Conservation (phyloP, 108 stramenopile genomes). For the Skeletonema grethae region DNA sequence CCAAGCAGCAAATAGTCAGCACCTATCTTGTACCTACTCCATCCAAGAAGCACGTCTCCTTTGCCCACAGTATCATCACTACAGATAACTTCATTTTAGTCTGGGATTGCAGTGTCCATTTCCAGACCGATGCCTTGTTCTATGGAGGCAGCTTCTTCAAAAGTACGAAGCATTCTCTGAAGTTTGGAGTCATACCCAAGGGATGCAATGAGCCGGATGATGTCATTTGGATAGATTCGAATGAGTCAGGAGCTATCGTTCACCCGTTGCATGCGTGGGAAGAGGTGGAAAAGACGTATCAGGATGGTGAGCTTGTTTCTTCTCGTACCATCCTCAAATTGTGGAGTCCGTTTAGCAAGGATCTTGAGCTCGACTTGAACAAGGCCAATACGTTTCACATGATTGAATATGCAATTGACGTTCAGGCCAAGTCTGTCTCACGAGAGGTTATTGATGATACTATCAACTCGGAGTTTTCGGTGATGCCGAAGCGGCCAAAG, state of each 20-base stretch:
- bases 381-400: constrained; percentile 45
- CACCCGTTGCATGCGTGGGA: constrained; percentile 58
- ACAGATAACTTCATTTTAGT: constrained; percentile 47
- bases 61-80: constrained; percentile 45
- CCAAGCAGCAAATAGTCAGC: constrained; percentile 18
- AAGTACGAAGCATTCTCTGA: constrained; percentile 22
- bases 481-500: constrained; percentile 30
- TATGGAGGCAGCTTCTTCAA: constrained; percentile 43
- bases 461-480: constrained; percentile 39
- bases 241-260: constrained; percentile 43
- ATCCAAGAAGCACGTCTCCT: constrained; percentile 40
- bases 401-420: constrained; percentile 44
- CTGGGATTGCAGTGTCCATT: constrained; percentile 53
- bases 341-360: constrained; percentile 43
- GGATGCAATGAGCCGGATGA: constrained; percentile 33
- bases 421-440: neutral
- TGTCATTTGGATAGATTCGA: constrained; percentile 50
- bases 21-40: constrained; percentile 41
- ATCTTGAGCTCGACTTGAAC: constrained; percentile 39
- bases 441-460: constrained; percentile 38
- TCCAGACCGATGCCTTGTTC: constrained; percentile 33
- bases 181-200: constrained; percentile 46
- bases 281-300: constrained; percentile 33
- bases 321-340: constrained; percentile 36
- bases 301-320: constrained; percentile 13